Percentiles rank a stretch among this genome's conserved stretches.
Evolutionary conservation across 2,329 filamentous ascomycete genomes (phyloP).

Genomic region (Ampelomyces quisqualis): DNA sequence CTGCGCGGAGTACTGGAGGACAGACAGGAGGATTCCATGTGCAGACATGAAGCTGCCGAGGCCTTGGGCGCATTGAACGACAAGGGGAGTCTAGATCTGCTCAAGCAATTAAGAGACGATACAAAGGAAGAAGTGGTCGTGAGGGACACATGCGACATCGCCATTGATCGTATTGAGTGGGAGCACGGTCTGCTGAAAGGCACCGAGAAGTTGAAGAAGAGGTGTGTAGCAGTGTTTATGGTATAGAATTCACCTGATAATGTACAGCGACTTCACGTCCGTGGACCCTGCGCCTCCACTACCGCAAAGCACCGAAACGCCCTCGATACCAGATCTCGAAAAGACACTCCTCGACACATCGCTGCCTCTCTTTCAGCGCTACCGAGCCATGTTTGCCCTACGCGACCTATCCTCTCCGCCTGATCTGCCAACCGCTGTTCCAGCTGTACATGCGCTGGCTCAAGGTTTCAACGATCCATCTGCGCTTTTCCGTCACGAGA

Average conservation of each 20-base stretch:
- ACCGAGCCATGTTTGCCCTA: constrained; percentile 96
- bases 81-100: constrained; percentile 68
- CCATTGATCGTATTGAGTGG: constrained; percentile 92
- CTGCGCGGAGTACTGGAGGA: constrained; percentile 75
- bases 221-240: constrained; percentile 54
- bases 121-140: constrained; percentile 75
- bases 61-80: constrained; percentile 86
- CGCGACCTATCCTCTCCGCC: constrained; percentile 93
- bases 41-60: constrained; percentile 93
- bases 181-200: constrained; percentile 63
- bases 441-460: constrained; percentile 83
- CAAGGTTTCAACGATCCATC: constrained; percentile 82
- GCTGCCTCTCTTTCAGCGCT: constrained; percentile 83
- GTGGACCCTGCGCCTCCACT: constrained; percentile 93
- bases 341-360: constrained; percentile 75
- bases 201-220: constrained; percentile 74
- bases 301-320: constrained; percentile 62
- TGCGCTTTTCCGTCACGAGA: constrained; percentile 93
- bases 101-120: constrained; percentile 73
- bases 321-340: constrained; percentile 72
- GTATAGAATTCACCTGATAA: constrained; percentile 10
- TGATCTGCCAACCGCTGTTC: constrained; percentile 81
- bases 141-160: constrained; percentile 95
- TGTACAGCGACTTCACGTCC: constrained; percentile 81
- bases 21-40: constrained; percentile 86